These are phyloP conservation scores for Aspergillus avenaceus DNA, from an alignment of 495 filamentous ascomycete genomes.

Conservation along the genomic window DNA sequence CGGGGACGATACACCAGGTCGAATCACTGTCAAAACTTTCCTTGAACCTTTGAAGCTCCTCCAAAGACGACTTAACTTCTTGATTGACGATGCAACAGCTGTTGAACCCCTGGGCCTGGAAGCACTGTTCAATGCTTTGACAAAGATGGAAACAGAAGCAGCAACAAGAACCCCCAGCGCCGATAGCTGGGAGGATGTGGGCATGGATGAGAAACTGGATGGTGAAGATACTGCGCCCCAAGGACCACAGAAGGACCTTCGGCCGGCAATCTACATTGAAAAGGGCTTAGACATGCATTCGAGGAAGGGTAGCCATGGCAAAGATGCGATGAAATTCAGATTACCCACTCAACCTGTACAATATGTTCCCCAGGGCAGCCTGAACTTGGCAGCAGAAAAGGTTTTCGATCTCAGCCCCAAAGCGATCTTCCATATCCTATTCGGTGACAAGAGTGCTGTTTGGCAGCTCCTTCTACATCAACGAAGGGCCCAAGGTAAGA, in stretches of 20 bases:
- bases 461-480: slow-evolving; percentile 91
- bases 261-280: slow-evolving; percentile 58
- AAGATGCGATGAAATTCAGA: slow-evolving; percentile 70
- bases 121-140: slow-evolving; percentile 59
- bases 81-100: slow-evolving; percentile 70
- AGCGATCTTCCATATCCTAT: slow-evolving; percentile 90
- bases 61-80: slow-evolving; percentile 74
- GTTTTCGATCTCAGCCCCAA: slow-evolving; percentile 86
- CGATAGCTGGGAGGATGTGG: slow-evolving; percentile 92
- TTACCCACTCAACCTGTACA: slow-evolving; percentile 77
- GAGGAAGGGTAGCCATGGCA: slow-evolving; percentile 35
- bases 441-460: slow-evolving; percentile 90
- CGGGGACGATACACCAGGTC: slow-evolving; percentile 59
- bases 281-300: slow-evolving; percentile 52
- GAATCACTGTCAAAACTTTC: slow-evolving; percentile 86
- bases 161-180: slow-evolving; percentile 62
- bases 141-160: slow-evolving; percentile 64
- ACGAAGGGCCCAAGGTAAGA: slow-evolving; percentile 64
- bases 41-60: slow-evolving; percentile 81
- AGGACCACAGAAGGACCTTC: slow-evolving; percentile 50
- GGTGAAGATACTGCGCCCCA: slow-evolving; percentile 15
- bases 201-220: slow-evolving; percentile 43
- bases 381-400: slow-evolving; percentile 63
- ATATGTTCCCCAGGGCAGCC: slow-evolving; percentile 79
- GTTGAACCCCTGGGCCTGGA: slow-evolving; percentile 60